A percentile compares a stretch with the other conserved stretches of the same genome.
Evolutionary conservation across 176 grass and related monocot species (phyloP).

Genomic region (maize (Zea mays)): DNA sequence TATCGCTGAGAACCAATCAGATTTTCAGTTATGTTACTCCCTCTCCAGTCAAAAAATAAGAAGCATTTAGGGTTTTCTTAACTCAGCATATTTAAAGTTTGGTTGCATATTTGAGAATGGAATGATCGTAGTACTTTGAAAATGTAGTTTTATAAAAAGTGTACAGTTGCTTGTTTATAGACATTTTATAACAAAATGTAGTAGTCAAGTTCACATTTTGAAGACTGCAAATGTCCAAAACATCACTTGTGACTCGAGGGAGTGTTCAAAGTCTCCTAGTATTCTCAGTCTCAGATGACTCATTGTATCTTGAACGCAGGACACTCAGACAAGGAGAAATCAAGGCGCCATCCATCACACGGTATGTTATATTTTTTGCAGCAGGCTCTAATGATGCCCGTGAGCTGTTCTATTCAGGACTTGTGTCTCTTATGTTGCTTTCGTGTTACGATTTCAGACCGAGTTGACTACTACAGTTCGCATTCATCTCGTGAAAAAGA

Average conservation of each 20-base stretch:
- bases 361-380: conserved; percentile 61
- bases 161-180: neutral
- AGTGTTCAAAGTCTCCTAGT: neutral
- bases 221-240: neutral
- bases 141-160: neutral
- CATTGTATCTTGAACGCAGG: conserved; percentile 45
- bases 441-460: conserved; percentile 41
- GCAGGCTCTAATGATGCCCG: neutral
- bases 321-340: conserved; percentile 61
- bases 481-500: conserved; percentile 68
- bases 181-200: neutral
- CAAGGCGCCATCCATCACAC: conserved; percentile 61
- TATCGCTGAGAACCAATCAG: conserved; percentile 35
- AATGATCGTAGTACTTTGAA: neutral
- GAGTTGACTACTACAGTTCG: conserved; percentile 48
- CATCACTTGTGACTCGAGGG: neutral
- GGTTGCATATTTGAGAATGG: neutral
- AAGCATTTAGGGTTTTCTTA: neutral
- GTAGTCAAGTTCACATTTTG: neutral
- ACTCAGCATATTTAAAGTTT: neutral
- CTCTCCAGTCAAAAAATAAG: neutral
- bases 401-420: neutral
- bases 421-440: conserved; percentile 32
- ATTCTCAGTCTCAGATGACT: conserved; percentile 13
- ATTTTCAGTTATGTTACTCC: neutral